Evolutionary conservation across 2,329 filamentous ascomycete genomes (phyloP), one percentile per base, ranked within the genome.

Genomic region (Thelonectria olida): DNA sequence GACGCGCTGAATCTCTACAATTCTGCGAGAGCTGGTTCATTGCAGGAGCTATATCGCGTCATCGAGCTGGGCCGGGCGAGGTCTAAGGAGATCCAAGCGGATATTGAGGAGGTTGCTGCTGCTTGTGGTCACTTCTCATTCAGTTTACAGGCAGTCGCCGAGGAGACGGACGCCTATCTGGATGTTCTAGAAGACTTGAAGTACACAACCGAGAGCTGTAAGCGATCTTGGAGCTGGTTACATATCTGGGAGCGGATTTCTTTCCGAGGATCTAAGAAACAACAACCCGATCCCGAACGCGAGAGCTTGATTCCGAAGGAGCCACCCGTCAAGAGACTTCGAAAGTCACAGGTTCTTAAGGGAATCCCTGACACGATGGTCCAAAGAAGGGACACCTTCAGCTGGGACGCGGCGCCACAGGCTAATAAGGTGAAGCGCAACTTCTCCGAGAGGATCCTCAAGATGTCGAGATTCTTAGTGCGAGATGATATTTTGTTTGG

Each of bases 61-160:
- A 93, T 93, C 62, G 89, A 93, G 68, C 82, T 93, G 38, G 87
- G 87, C 10, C 87, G 87, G 59, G 82, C 88, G 3, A 85, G 88
- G 41, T 89, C 90, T 0, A 84, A 92, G 53, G 90, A 91, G 63
- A 85, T 95, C 8, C 90, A 96, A 73, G 96, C 95, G 2, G 96
- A 98, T 75, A 93, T 97, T 58, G 96, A 99, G 75, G 96, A 99
- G 76, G 94, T 98, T 10, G 94, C 95, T 39, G 95, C 96, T n/a
- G 96, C 94, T 58, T 99, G 96, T 72, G 95, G 96, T 0, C 94
- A 98, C 77, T 99, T 98, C 74, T 95, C 92, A 73, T 97, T 96
- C 74, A 96, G 92, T 42, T 82, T 99, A 23, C 87, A 96, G 64
- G 92, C 96, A 67, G 95, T 98, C 72, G 94, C 93, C 0, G 92